These are phyloP conservation scores for Penstemon eatonii DNA, from an alignment of 257 asterid genomes.

Conservation along the genomic window DNA sequence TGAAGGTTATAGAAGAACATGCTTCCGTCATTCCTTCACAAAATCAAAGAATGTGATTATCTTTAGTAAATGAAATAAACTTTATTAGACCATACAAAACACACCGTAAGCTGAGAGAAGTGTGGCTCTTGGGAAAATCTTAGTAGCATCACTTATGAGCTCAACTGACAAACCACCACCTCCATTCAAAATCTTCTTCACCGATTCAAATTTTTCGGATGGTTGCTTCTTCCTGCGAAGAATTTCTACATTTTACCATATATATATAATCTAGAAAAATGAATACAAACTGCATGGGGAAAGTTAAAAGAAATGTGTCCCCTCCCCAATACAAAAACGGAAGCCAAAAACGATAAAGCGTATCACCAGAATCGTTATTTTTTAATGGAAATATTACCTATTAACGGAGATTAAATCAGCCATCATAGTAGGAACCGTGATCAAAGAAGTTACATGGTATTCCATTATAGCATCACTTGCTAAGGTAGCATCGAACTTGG, in stretches of 20 bases:
- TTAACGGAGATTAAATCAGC: constrained; percentile 66
- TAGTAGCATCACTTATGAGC: constrained; percentile 42
- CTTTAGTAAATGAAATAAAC: background rate
- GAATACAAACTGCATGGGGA: background rate
- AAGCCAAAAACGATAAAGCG: too few relatives aligned
- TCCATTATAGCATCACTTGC: constrained; percentile 62
- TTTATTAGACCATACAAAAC: constrained; percentile 18
- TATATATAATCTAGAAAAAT: background rate
- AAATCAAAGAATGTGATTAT: constrained; percentile 13
- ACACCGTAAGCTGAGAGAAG: constrained; percentile 82
- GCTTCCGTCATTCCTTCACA: constrained; percentile 88
- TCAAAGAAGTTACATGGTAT: constrained; percentile 64
- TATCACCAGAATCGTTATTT: too few relatives aligned
- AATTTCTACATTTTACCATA: background rate
- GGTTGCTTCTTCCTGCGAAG: constrained; percentile 41
- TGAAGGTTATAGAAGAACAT: constrained; percentile 87
- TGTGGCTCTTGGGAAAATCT: constrained; percentile 68
- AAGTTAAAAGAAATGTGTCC: background rate
- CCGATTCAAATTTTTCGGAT: constrained; percentile 38
- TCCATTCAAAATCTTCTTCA: constrained; percentile 77
- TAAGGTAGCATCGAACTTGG: constrained; percentile 65
- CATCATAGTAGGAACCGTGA: constrained; percentile 93
- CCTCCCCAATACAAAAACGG: too few relatives aligned
- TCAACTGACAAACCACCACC: constrained; percentile 72
- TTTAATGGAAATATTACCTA: constrained; percentile 35